phyloP scores from a whole-genome alignment of 495 filamentous ascomycete species.

The Aspergillus bertholletiae region DNA sequence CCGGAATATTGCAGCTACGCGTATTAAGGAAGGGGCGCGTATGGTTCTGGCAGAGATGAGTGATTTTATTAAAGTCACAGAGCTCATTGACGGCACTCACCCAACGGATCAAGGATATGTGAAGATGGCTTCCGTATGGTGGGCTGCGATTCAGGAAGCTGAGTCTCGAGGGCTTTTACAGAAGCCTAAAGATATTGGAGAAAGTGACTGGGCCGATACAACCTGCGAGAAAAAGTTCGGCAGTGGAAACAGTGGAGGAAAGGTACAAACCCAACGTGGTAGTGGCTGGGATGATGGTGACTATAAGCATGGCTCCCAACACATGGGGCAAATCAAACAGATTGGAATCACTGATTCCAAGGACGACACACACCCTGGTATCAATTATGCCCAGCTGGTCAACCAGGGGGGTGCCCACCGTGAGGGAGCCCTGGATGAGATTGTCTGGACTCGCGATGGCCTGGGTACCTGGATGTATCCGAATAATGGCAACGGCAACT shows the following conservation, averaged over 20 bases:
- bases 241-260: not conserved
- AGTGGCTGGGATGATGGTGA: not conserved
- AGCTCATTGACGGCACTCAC: no score
- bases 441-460: not conserved
- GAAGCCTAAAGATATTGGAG: not conserved
- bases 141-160: not conserved
- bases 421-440: not conserved
- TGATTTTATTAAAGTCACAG: no score
- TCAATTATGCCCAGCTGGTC: not conserved
- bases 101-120: no score
- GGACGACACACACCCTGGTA: not conserved
- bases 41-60: no score
- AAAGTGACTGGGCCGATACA: not conserved
- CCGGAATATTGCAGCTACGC: no score
- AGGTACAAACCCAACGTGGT: not conserved
- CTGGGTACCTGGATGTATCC: not conserved
- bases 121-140: not conserved
- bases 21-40: no score
- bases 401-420: not conserved
- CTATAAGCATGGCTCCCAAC: not conserved
- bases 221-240: not conserved
- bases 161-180: not conserved
- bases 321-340: not conserved
- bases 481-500: not conserved
- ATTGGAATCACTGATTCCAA: not conserved